These are phyloP conservation scores for Aspergillus incahuasiensis DNA, from an alignment of 495 filamentous ascomycete species.

Conservation along the genomic window DNA sequence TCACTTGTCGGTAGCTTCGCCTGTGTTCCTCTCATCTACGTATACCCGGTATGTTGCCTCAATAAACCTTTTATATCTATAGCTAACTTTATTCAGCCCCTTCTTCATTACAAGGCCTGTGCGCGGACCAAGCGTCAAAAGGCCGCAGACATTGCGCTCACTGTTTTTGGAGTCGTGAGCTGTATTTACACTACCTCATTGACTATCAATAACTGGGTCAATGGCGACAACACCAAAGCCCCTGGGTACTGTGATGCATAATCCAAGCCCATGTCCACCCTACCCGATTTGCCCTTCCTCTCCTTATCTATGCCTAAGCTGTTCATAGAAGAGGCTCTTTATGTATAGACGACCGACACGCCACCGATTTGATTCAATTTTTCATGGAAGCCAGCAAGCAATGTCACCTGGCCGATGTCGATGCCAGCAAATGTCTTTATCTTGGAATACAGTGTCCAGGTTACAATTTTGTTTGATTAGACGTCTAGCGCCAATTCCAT, in stretches of 20 bases:
- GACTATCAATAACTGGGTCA: slow-evolving; percentile 81
- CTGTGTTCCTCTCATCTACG: slow-evolving; percentile 94
- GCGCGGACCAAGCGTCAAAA: slow-evolving; percentile 59
- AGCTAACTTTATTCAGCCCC: slow-evolving; percentile 52
- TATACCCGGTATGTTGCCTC: slow-evolving; percentile 75
- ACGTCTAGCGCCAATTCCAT: background rate
- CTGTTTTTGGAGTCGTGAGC: slow-evolving; percentile 73
- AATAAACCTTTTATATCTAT: background rate
- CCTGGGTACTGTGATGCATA: slow-evolving; percentile 58
- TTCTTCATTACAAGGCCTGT: slow-evolving; percentile 81
- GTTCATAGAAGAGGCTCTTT: background rate
- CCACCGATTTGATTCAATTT: slow-evolving; percentile 11
- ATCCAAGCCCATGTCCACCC: slow-evolving; percentile 5
- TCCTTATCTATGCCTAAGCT: background rate
- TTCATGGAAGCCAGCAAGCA: background rate
- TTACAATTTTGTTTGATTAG: background rate
- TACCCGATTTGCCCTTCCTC: background rate
- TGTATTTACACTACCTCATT: slow-evolving; percentile 88
- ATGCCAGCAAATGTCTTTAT: background rate
- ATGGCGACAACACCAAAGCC: slow-evolving; percentile 31
- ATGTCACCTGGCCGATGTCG: background rate
- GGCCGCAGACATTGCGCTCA: slow-evolving; percentile 65
- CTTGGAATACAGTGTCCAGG: background rate
- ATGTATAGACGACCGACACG: slow-evolving; percentile 13
- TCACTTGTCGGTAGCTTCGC: slow-evolving; percentile 94